Base-by-base conservation (phyloP, 495 filamentous ascomycete species). In the Neurospora tetrasperma region DNA sequence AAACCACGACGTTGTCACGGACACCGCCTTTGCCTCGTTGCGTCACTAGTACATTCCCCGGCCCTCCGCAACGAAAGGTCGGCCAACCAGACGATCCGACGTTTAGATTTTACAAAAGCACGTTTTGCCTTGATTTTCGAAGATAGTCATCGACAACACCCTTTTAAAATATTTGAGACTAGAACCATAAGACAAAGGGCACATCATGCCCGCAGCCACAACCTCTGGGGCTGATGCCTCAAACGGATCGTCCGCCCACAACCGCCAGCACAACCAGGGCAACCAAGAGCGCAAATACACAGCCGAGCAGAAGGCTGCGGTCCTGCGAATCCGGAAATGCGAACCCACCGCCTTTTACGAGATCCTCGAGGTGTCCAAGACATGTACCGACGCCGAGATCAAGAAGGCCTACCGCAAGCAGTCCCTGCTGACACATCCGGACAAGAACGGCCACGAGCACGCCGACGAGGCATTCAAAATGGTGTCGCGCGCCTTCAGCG, bases 401-500 rank as follows among this genome's bases (percentile, higher is more conserved):
- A 99, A 98, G 78, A 94, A 96, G 80, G 94, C 96, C 14, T 99
- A 99, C 84, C 89, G 92, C 78, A 98, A 97, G 80, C 87, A 93
- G 75, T 93, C 92, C 73, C 82, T 99, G 73, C 86, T 91, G 74
- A 94, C 96, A 76, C 96, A 99, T 83, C 96, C 96, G 74, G 95
- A 97, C 88, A 94, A 99, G 86, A 99, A 98, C 85, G 94, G 93
- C n/a, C 94, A 97, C 82, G 92, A 95, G 40, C 90, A 94, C 42
- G 94, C 96, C 71, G 96, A 97, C 82, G 96, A 99, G 83, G 96
- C 96, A 31, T 99, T 99, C 82, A 98, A 98, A 83, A 95, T 97
- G 92, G 93, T 99, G 4, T 91, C 93, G 70, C 89, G 93, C 73
- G 96, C 96, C 41, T 98, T 98, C 83, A 92, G 96, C 80, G 89